Base-by-base conservation (phyloP, 768 basidiomycete genomes). In the Boletus subcaerulescens region DNA sequence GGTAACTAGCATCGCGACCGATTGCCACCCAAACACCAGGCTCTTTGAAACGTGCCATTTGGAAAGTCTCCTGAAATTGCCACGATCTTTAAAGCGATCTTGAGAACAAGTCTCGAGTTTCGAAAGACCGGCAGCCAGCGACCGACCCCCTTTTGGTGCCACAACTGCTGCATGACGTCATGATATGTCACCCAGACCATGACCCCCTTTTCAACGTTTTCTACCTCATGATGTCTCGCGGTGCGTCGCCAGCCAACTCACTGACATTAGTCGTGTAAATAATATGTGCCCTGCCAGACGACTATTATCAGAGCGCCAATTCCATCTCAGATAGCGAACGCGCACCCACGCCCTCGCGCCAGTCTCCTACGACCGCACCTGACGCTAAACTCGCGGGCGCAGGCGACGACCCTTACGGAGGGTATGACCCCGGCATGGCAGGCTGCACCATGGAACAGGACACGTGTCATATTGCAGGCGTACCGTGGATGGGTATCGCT, bases 361-460 rank as follows among this genome's bases (percentile, higher is more conserved):
- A 20, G 5, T 12, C 33, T 13, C 33, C 11, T 26, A 26, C 26
- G 26, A 26, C 26, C 26, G 6, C 26, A 26, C 33, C 33, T 14
- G 33, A 35, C 33, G 38, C 17, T n/a, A 5, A 17, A 2, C 24
- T 43, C 40, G 4, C 11, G 7, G 33, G n/a, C n/a, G 35, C 47
- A 11, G 38, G 35, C 17, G 52, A 45, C 46, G 63, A 65, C 29
- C 2, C 22, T 17, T 66, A 65, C 24, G 63, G 50, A 7, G 58
- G 40, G 1, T 57, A 65, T 33, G 64, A 65, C 22, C 58, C 65
- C 9, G 65, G 64, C 18, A 65, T 65, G 64, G 64, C 64, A 13
- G 64, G 64, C 11, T 60, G 65, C 40, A 29, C 55, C 22, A 13
- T 8, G 31, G 52, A 38, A 5, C 42, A 9, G 0, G 18, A 18